Conservation (phyloP, 2,329 filamentous ascomycete species). For the Colletotrichum acutatum region DNA sequence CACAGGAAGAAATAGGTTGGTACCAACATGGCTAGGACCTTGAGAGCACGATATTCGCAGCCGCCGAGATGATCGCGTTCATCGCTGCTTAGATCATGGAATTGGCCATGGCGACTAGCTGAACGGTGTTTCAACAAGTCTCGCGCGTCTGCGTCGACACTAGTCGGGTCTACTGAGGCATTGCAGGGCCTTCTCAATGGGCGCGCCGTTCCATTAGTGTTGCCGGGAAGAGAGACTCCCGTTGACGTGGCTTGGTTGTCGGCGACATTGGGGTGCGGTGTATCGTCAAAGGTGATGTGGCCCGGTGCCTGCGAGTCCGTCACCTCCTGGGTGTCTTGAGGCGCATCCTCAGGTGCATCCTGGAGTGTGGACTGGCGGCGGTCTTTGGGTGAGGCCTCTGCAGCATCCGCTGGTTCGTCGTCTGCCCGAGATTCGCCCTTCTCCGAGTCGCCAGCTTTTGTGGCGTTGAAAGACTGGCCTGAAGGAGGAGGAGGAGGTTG, state of each 20-base stretch:
- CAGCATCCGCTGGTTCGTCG: neutral
- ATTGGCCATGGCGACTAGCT: slow-evolving; percentile 64
- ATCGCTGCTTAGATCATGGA: slow-evolving; percentile 61
- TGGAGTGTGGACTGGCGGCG: too few relatives aligned
- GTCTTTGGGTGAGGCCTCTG: neutral
- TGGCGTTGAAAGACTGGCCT: neutral
- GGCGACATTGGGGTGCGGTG: neutral
- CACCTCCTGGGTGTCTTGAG: neutral
- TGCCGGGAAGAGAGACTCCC: neutral
- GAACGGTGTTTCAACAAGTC: slow-evolving; percentile 49
- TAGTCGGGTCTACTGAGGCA: slow-evolving; percentile 48
- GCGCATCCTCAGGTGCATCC: neutral
- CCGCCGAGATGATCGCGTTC: slow-evolving; percentile 70
- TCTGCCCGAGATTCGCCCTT: neutral
- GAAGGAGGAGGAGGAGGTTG: too few relatives aligned
- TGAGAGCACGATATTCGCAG: slow-evolving; percentile 72
- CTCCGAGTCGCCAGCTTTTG: neutral
- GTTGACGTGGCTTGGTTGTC: neutral
- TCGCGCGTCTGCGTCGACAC: slow-evolving; percentile 35
- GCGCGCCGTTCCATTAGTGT: neutral
- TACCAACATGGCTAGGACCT: slow-evolving; percentile 67
- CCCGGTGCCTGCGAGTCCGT: neutral
- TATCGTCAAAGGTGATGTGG: neutral
- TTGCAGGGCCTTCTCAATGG: neutral
- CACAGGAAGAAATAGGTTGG: slow-evolving; percentile 69